Conservation (phyloP, 139 green algal species). For the Haematococcus lacustris region DNA sequence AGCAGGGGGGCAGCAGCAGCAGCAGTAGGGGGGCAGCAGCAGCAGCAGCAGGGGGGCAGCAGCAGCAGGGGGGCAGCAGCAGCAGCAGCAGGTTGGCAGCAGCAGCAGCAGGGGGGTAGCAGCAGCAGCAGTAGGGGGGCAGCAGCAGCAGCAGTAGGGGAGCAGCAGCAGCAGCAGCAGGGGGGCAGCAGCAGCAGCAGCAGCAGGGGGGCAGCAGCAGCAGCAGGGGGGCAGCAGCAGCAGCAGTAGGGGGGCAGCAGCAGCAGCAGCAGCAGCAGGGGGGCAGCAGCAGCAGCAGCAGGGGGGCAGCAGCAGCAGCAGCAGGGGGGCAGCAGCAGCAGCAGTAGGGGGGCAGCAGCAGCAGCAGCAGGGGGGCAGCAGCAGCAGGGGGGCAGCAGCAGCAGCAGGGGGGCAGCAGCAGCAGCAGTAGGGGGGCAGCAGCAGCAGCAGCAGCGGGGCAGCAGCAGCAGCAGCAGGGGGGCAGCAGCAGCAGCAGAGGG, state of each 20-base stretch:
- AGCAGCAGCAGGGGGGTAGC: not conserved
- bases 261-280: not conserved
- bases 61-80: not conserved
- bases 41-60: not conserved
- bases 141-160: not conserved
- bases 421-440: too few species aligned
- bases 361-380: too few species aligned
- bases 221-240: not conserved
- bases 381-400: too few species aligned
- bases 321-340: too few species aligned
- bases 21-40: not conserved
- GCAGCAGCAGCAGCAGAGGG: not conserved
- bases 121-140: not conserved
- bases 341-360: too few species aligned
- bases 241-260: not conserved
- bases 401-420: not conserved
- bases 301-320: too few species aligned
- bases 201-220: constrained; percentile 2
- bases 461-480: not conserved
- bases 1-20: too few species aligned
- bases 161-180: constrained; percentile 1
- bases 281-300: too few species aligned
- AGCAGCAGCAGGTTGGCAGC: not conserved
- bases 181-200: not conserved
- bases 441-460: not conserved